Evolutionary conservation across 371 early-diverging fungal species (phyloP), one percentile per base, ranked within the genome.

Genomic region (Lichtheimia ornata): DNA sequence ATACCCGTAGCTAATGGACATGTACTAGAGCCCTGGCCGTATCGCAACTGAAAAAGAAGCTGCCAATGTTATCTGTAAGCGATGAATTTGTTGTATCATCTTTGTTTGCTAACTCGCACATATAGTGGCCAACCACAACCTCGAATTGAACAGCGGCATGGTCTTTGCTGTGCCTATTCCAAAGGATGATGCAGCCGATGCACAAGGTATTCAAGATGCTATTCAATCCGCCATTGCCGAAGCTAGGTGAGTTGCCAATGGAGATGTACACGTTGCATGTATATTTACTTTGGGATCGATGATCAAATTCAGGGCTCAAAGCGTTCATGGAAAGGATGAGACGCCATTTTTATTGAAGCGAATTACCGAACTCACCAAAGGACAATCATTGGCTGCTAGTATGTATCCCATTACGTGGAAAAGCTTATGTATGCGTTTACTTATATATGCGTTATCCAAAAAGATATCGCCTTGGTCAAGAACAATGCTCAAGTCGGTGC

Each of bases 131-230:
- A 91, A 90, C 65, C 67, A 71, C 20, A 71, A 83, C 0, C 68
- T 96, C 28, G 76, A 83, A 13, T 66, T 94, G 22, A 60, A 83
- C 5, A 93, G 86, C 40, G 98, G 98, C 0, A 82, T 92, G 62
- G 90, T 97, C 0, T 76, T 97, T 67, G 94, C 92, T 1, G 92
- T 92, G 7, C 98, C 98, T 5, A 95, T 97, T 58, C 95, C 97
- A 0, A 69, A 69, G 6, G 75, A 84, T 18, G 73, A 87, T 25
- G 92, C 91, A 0, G 85, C 82, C 45, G 76, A 88, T 64, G 84
- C 88, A 3, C 61, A 63, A 17, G 51, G 63, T 11, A 85, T 96
- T 24, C 88, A 94, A 54, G 58, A 58, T 0, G 94, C 88, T 2
- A 91, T 97, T 54, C 73, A 79, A 15, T 52, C 71, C 13, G 94